These are phyloP conservation scores for Phoma sp. DNA, from an alignment of 2,329 filamentous ascomycete genomes.

Conservation along the genomic window DNA sequence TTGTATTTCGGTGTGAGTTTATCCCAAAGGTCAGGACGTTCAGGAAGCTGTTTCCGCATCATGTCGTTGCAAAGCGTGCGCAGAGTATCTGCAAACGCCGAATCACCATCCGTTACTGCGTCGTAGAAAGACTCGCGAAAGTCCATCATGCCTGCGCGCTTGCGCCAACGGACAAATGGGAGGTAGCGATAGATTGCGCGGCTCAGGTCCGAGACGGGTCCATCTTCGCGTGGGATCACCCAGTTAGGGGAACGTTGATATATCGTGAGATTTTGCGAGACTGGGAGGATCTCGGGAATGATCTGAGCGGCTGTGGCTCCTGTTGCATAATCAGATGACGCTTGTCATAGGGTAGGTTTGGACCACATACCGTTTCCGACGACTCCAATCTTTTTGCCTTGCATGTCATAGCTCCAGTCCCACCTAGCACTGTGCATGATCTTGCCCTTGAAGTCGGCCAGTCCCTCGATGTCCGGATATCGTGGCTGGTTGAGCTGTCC, in stretches of 20 bases:
- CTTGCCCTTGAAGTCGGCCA: conserved; percentile 59
- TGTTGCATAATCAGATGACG: conserved; percentile 15
- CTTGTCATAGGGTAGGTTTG: neutral
- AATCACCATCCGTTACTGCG: conserved; percentile 52
- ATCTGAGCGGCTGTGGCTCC: conserved; percentile 66
- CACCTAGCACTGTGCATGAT: conserved; percentile 65
- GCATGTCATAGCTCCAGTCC: conserved; percentile 64
- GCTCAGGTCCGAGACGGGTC: conserved; percentile 52
- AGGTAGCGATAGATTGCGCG: conserved; percentile 57
- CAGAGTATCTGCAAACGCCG: conserved; percentile 51
- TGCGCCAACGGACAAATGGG: conserved; percentile 58
- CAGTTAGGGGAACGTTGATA: conserved; percentile 67
- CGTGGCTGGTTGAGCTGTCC: conserved; percentile 64
- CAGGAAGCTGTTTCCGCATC: conserved; percentile 57
- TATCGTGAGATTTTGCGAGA: conserved; percentile 58
- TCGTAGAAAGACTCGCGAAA: conserved; percentile 58
- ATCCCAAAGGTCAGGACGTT: conserved; percentile 59
- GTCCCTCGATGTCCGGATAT: conserved; percentile 57
- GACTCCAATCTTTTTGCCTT: conserved; percentile 63
- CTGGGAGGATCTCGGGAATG: conserved; percentile 62
- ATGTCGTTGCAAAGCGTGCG: conserved; percentile 44
- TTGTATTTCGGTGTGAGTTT: conserved; percentile 62
- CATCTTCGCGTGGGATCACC: conserved; percentile 62
- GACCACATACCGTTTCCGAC: conserved; percentile 61
- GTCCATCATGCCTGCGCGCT: conserved; percentile 62